A percentile compares a stretch with the other conserved stretches of the same genome.
phyloP scores from a whole-genome alignment of 2,329 filamentous ascomycete species.

The Colletotrichum falcatum region DNA sequence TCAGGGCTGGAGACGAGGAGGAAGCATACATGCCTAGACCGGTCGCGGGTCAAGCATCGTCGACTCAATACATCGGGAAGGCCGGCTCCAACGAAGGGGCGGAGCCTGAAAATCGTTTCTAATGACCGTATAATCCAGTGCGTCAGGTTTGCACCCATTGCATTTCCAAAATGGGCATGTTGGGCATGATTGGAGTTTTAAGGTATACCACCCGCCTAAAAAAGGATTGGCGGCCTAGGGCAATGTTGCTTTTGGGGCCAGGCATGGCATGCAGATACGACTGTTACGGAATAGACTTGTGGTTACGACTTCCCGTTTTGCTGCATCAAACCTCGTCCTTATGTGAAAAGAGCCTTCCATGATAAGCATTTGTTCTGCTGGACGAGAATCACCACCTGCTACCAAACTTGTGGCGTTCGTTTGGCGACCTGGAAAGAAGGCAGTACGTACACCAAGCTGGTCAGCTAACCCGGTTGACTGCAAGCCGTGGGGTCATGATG shows the following conservation, averaged over 20 bases:
- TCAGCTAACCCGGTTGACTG: neutral
- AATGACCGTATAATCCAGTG: neutral
- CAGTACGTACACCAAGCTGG: neutral
- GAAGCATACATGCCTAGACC: constrained; percentile 42
- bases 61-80: constrained; percentile 32
- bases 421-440: neutral
- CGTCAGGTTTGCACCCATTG: constrained; percentile 5
- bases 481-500: neutral
- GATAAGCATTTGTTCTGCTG: neutral
- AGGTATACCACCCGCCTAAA: constrained; percentile 36
- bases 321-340: neutral
- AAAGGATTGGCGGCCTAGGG: constrained; percentile 17
- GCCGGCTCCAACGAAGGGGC: constrained; percentile 24
- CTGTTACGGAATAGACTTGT: constrained; percentile 29
- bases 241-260: constrained; percentile 15
- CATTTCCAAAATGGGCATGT: constrained; percentile 17
- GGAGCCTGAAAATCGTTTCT: constrained; percentile 30
- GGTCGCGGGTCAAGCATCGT: constrained; percentile 22
- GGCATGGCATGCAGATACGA: constrained; percentile 30
- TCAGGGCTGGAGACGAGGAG: constrained; percentile 48
- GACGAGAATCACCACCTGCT: neutral
- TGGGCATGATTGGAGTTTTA: constrained; percentile 38
- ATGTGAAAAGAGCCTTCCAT: neutral
- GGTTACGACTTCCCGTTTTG: neutral
- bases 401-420: neutral